These are phyloP conservation scores for Exophiala viscosa DNA, from an alignment of 2,329 filamentous ascomycete genomes.

Conservation along the genomic window DNA sequence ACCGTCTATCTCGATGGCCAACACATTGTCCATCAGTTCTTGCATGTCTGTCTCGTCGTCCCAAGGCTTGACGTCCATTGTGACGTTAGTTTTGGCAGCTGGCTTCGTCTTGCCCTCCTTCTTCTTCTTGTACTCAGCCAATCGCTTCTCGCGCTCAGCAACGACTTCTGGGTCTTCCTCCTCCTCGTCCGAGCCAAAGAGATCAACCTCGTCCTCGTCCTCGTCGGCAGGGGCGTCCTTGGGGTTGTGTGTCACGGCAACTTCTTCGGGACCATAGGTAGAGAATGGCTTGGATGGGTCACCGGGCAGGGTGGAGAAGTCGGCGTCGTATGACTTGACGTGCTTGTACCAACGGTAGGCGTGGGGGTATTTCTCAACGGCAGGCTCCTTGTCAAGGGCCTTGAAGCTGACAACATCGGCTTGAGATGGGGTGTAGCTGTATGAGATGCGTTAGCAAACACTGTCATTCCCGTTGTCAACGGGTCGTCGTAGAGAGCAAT, in stretches of 20 bases:
- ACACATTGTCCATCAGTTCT: constrained; percentile 74
- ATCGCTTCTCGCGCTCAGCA: constrained; percentile 78
- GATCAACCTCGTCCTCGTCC: constrained; percentile 75
- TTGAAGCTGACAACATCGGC: constrained; percentile 96
- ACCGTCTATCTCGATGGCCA: constrained; percentile 83
- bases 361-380: constrained; percentile 83
- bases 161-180: constrained; percentile 88
- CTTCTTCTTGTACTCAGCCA: constrained; percentile 94
- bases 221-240: constrained; percentile 71
- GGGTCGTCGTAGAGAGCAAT: constrained; percentile 22
- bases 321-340: constrained; percentile 85
- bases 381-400: constrained; percentile 71
- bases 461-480: neutral
- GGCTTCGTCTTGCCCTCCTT: constrained; percentile 91
- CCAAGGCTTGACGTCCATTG: constrained; percentile 97
- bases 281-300: constrained; percentile 86
- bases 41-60: constrained; percentile 94
- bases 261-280: constrained; percentile 81
- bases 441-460: constrained; percentile 14
- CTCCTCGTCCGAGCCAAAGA: constrained; percentile 91
- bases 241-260: constrained; percentile 76
- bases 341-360: constrained; percentile 99
- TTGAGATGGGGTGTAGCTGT: constrained; percentile 70
- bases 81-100: constrained; percentile 93
- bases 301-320: constrained; percentile 86